Percentiles rank a stretch among this genome's conserved stretches.
phyloP scores from a whole-genome alignment of 345 rosid genomes.

The Hibiscus trionum region DNA sequence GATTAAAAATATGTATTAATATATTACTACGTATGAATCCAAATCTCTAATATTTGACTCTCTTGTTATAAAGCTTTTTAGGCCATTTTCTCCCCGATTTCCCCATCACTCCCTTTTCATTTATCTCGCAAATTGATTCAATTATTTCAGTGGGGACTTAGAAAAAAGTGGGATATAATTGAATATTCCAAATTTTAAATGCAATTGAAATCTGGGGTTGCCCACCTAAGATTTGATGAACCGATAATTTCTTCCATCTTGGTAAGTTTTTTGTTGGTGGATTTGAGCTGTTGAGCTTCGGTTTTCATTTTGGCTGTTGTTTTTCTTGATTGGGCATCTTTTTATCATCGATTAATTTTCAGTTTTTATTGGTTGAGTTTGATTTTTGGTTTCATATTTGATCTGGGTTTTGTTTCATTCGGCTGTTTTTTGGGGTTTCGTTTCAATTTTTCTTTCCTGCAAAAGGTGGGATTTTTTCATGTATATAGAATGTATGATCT shows the following conservation, averaged over 20 bases:
- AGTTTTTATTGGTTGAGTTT: neutral
- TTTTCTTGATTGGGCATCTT: slow-evolving; percentile 8
- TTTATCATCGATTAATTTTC: neutral
- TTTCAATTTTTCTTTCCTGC: neutral
- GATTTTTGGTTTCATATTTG: neutral
- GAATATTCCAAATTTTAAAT: slow-evolving; percentile 14
- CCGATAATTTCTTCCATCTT: neutral
- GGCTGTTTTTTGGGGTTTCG: slow-evolving; percentile 2
- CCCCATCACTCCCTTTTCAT: neutral
- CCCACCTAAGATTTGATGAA: neutral
- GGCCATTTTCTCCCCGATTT: slow-evolving; percentile 30
- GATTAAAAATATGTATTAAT: too few species aligned
- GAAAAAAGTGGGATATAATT: slow-evolving; percentile 6
- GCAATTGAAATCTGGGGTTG: neutral
- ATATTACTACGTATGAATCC: neutral
- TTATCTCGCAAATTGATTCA: slow-evolving; percentile 10
- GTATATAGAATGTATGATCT: neutral
- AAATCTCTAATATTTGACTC: slow-evolving; percentile 16
- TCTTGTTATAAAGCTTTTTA: neutral
- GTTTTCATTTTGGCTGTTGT: slow-evolving; percentile 14
- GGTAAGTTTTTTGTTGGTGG: slow-evolving; percentile 9
- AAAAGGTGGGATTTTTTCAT: neutral
- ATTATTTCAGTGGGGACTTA: slow-evolving; percentile 22
- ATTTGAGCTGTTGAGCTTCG: neutral
- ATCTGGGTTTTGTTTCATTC: neutral